Percentiles rank a stretch among this genome's conserved stretches.
These are phyloP conservation scores for Lodderomyces jiufengensis DNA, from an alignment of 1,139 yeast genomes.

Conservation along the genomic window DNA sequence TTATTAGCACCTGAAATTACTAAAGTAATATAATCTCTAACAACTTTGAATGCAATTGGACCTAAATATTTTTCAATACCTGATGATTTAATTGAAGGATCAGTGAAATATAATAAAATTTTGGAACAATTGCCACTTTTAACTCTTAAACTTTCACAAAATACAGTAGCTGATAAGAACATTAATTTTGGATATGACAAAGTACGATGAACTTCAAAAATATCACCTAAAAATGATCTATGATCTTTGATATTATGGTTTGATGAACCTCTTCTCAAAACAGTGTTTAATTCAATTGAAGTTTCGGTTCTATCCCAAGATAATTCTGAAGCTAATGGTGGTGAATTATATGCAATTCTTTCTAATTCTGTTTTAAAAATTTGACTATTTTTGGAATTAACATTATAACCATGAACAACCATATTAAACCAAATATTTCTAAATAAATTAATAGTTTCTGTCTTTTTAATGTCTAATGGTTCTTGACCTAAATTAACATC, in stretches of 20 bases:
- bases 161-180: constrained; percentile 80
- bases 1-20: constrained; percentile 45
- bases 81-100: constrained; percentile 72
- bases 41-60: constrained; percentile 58
- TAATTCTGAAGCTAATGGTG: constrained; percentile 86
- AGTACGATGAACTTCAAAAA: constrained; percentile 50
- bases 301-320: constrained; percentile 88
- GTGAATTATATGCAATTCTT: constrained; percentile 81
- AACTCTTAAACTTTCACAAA: constrained; percentile 76
- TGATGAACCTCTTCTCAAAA: constrained; percentile 85
- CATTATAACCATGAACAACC: constrained; percentile 84
- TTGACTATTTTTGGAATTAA: constrained; percentile 53
- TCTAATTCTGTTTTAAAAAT: constrained; percentile 48
- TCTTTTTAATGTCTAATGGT: constrained; percentile 39
- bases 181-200: constrained; percentile 77
- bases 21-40: constrained; percentile 51
- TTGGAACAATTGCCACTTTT: constrained; percentile 79
- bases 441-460: constrained; percentile 54
- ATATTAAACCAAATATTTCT: constrained; percentile 93
- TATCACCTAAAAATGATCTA: constrained; percentile 51
- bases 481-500: constrained; percentile 38
- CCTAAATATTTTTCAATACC: constrained; percentile 73
- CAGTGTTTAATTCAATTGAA: constrained; percentile 86
- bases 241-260: constrained; percentile 78
- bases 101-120: constrained; percentile 73